Base-by-base conservation (phyloP, 1,284 basidiomycete species). In the Rhodotorula sp. region DNA sequence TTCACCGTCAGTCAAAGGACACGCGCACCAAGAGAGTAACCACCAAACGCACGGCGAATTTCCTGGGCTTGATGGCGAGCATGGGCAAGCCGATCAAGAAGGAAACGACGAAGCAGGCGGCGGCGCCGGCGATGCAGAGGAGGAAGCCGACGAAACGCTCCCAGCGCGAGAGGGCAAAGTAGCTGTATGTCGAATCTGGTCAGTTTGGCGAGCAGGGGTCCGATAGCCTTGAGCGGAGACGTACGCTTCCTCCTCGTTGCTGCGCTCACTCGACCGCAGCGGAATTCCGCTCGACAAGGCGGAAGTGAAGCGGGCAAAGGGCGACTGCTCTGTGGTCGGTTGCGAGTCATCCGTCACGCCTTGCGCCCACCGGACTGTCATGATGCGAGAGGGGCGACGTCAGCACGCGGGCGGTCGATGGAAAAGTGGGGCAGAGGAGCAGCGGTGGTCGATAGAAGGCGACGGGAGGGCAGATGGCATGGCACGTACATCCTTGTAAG, bases 241-340 rank as follows among this genome's bases (percentile, higher is more conserved):
- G 84, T 90, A 97, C 4, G 95, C 95, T 79, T 98, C 94, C 78
- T 99, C 95, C 81, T 99, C 95, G 79, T 94, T 94, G 48, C 90
- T 89, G 54, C 87, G 84, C 73, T 93, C 91, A 74, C 81, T 87
- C 7, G 90, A 91, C 33, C 93, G 85, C 68, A 98, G 83, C 1
- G 96, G 95, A 58, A 98, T 89, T 78, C 97, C 98, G n/a, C 83
- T 84, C 15, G 82, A 84, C 29, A 86, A 60, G 33, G 69, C 67
- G 3, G 60, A 46, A 29, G 67, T 69, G 60, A 71, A 70, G 20
- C 71, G 60, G 22, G 60, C 48, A 26, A 75, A 75, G 18, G 69
- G 66, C 33, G 69, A 63, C 15, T 57, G 22, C 42, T 64, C 68
- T 14, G 15, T 49, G 24, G 46, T 17, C 7, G 65, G 30, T 22